A percentile compares a stretch with the other conserved stretches of the same genome.
These are phyloP conservation scores for Gremmenia infestans DNA, from an alignment of 2,329 filamentous ascomycete genomes.

Conservation along the genomic window DNA sequence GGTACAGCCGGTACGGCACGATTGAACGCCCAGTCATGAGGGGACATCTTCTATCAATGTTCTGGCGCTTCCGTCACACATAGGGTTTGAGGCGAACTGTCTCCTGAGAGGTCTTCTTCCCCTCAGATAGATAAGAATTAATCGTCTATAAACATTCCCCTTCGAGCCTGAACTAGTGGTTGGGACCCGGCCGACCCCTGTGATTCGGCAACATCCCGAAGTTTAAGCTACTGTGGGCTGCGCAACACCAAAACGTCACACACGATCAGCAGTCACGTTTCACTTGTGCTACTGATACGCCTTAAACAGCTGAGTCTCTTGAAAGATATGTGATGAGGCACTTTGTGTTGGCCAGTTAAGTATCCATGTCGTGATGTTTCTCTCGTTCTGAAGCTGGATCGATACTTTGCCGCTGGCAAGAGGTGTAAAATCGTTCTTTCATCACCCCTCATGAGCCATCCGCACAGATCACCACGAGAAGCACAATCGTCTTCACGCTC, in stretches of 20 bases:
- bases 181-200: neutral
- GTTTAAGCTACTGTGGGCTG: neutral
- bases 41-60: neutral
- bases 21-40: neutral
- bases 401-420: neutral
- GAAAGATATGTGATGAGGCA: too few relatives aligned
- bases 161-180: neutral
- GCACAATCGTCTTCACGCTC: neutral
- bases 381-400: too few relatives aligned
- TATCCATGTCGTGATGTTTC: too few relatives aligned
- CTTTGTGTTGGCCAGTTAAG: neutral
- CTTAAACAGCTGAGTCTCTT: too few relatives aligned
- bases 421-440: neutral
- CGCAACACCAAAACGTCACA: neutral
- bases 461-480: neutral
- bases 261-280: neutral
- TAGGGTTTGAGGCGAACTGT: too few relatives aligned
- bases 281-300: neutral
- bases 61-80: neutral
- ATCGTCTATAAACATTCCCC: neutral
- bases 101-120: too few relatives aligned
- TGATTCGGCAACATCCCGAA: conserved; percentile 1
- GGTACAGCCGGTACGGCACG: too few relatives aligned
- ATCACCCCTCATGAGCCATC: neutral
- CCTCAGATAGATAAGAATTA: too few relatives aligned